Conservation (phyloP, 257 asterid species). For the Ballota nigra region DNA sequence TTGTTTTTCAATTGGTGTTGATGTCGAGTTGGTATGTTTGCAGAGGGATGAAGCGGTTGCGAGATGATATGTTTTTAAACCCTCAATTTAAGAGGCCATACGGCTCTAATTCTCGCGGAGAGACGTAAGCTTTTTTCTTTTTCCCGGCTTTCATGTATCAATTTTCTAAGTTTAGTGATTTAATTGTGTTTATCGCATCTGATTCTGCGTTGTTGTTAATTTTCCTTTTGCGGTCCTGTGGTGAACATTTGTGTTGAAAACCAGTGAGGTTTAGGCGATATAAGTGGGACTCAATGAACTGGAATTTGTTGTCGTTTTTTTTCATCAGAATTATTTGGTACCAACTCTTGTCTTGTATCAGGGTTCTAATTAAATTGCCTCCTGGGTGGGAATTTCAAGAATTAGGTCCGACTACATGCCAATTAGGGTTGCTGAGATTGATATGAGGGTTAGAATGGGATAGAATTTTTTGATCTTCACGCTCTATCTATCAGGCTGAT, state of each 20-base stretch:
- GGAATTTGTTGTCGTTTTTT: conserved; percentile 17
- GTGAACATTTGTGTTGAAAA: neutral
- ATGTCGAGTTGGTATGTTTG: conserved; percentile 30
- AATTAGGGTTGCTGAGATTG: conserved; percentile 20
- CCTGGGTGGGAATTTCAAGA: neutral
- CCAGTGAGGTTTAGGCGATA: conserved; percentile 20
- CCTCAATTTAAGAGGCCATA: conserved; percentile 73
- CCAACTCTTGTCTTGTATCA: conserved; percentile 9
- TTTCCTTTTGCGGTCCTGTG: neutral
- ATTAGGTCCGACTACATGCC: conserved; percentile 14
- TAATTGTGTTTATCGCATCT: conserved; percentile 15
- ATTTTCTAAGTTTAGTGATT: conserved; percentile 12
- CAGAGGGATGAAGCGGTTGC: conserved; percentile 77
- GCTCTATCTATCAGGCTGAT: neutral
- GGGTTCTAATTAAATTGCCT: conserved; percentile 14
- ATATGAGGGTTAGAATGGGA: conserved; percentile 2
- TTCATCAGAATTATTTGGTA: conserved; percentile 27
- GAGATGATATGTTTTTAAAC: conserved; percentile 62
- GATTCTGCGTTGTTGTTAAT: conserved; percentile 6
- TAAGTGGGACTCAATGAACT: conserved; percentile 19
- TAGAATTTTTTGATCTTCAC: conserved; percentile 33
- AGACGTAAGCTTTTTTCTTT: conserved; percentile 41
- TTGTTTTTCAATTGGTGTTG: conserved; percentile 1
- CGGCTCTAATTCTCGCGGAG: conserved; percentile 50
- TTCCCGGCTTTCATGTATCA: conserved; percentile 6